Base-by-base conservation (phyloP, 2,329 filamentous ascomycete species). In the Blastomyces gilchristii region DNA sequence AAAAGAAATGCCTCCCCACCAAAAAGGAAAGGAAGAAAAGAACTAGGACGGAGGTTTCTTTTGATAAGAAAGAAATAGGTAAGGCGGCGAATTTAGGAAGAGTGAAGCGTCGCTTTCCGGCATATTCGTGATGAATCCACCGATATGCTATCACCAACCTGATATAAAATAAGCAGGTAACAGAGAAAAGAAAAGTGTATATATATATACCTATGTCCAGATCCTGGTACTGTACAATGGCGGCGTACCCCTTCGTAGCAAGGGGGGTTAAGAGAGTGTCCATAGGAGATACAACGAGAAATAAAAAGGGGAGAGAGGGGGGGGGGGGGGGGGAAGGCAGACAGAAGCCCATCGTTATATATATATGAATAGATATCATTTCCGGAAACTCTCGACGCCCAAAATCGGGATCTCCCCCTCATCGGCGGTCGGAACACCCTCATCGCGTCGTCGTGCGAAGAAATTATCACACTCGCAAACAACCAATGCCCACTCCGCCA, bases 401-500 rank as follows among this genome's bases (percentile, higher is more conserved):
- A 87, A 73, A 2, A 78, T 82, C 31, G 85, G 85, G 47, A 83
- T 86, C 72, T 87, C 85, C 43, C 87, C 83, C 63, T 79, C 74
- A 61, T 76, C 76, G 69, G 85, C 81, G 39, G 71, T 72, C 2
- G 83, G 83, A 22, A 87, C 83, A 25, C 85, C 85, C 71, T 87
- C 85, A 58, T 81, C 81, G 68, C 81, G 83, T 65, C 85, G 76
- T 63, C 85, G 76, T 62, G 85, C 80, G 67, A 85, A 86, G 74
- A 87, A 87, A 67, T 81, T 84, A 68, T 86, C 82, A 67, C 82
- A 86, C 68, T 87, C 85, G 31, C 80, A 79, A 9, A 86, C 80
- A 39, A 87, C 79, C 59, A 84, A 78, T 2, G 80, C 80, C 85
- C 85, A 87, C 71, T 87, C 85, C 0, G 84, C 84, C 47, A 87